phyloP scores from a whole-genome alignment of 495 filamentous ascomycete genomes.

The Xylaria grammica region DNA sequence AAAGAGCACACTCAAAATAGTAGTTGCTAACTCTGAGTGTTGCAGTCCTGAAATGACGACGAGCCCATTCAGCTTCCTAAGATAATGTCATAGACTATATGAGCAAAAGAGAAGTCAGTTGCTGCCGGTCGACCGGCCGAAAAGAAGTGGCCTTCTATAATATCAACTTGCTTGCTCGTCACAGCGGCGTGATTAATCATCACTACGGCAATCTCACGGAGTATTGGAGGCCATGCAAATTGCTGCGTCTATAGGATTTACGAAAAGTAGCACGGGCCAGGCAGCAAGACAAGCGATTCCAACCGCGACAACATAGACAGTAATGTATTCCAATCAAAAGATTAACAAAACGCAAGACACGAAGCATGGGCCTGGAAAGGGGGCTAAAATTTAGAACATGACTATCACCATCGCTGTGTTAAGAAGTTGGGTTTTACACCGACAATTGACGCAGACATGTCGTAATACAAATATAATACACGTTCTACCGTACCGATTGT shows the following conservation, averaged over 20 bases:
- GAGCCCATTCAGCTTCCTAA: slow-evolving; percentile 69
- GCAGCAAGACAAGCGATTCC: not conserved
- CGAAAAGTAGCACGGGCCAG: slow-evolving; percentile 2
- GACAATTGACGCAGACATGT: not conserved
- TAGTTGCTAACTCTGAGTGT: not conserved
- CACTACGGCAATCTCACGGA: not conserved
- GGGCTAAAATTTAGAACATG: slow-evolving; percentile 10
- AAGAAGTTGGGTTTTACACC: not conserved
- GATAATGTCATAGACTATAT: slow-evolving; percentile 21
- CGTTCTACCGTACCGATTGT: not conserved
- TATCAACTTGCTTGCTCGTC: not conserved
- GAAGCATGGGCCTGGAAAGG: not conserved
- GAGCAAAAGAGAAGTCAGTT: not conserved
- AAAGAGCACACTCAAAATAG: not conserved
- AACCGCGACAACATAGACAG: not conserved
- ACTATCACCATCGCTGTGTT: not conserved
- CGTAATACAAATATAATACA: slow-evolving; percentile 14
- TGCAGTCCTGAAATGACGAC: slow-evolving; percentile 72
- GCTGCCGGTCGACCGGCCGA: not conserved
- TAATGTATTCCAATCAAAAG: not conserved
- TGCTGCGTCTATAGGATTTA: not conserved
- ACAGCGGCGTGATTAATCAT: not conserved
- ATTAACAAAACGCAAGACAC: not conserved
- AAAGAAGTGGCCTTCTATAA: not conserved
- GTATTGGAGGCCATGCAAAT: not conserved